These are phyloP conservation scores for Penicillium maclennaniae DNA, from an alignment of 495 filamentous ascomycete species.

Conservation along the genomic window DNA sequence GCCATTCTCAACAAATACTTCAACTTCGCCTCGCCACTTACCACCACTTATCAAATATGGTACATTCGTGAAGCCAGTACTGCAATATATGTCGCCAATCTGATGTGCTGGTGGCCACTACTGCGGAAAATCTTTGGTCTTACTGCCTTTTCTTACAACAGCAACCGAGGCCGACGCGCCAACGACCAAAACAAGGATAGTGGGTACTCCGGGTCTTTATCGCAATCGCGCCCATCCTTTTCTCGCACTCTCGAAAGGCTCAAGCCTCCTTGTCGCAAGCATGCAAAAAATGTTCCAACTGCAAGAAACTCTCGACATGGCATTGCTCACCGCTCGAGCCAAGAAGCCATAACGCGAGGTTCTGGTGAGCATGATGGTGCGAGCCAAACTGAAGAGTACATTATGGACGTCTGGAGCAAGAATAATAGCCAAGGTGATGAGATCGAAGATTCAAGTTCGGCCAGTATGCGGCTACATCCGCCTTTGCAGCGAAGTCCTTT, in stretches of 20 bases:
- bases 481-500: neutral
- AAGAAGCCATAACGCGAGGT: slow-evolving; percentile 19
- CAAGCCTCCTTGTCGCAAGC: slow-evolving; percentile 6
- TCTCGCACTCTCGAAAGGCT: slow-evolving; percentile 13
- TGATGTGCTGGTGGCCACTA: slow-evolving; percentile 60
- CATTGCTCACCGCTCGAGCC: slow-evolving; percentile 14
- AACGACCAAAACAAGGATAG: slow-evolving; percentile 10
- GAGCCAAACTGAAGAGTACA: slow-evolving; percentile 8
- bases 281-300: neutral
- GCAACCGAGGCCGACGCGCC: slow-evolving; percentile 22
- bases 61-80: slow-evolving; percentile 63
- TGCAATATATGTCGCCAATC: slow-evolving; percentile 59
- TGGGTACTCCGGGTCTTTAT: slow-evolving; percentile 6
- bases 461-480: slow-evolving; percentile 1
- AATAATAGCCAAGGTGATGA: neutral
- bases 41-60: slow-evolving; percentile 53
- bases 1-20: slow-evolving; percentile 64
- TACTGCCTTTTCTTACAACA: slow-evolving; percentile 31
- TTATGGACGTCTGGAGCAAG: slow-evolving; percentile 12
- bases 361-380: slow-evolving; percentile 11
- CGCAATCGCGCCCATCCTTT: slow-evolving; percentile 21
- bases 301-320: neutral
- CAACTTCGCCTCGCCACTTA: slow-evolving; percentile 54
- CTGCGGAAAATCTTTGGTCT: slow-evolving; percentile 49
- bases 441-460: slow-evolving; percentile 7